These are phyloP conservation scores for Exophiala dermatitidis DNA, from an alignment of 2,329 filamentous ascomycete genomes.

Conservation along the genomic window DNA sequence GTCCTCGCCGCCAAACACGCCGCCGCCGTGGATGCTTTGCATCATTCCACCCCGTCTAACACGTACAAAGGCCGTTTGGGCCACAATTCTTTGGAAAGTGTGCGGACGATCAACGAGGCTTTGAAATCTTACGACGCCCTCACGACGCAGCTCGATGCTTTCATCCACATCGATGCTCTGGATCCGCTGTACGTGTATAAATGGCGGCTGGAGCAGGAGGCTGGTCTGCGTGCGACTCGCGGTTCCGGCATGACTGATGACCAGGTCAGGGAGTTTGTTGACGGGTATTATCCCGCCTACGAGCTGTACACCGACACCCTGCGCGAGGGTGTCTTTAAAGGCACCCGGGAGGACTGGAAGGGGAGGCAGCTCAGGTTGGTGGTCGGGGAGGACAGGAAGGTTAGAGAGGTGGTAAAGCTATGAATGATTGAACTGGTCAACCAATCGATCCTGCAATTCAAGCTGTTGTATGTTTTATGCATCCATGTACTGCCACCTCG, in stretches of 20 bases:
- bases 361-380: constrained; percentile 56
- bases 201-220: constrained; percentile 79
- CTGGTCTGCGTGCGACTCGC: constrained; percentile 56
- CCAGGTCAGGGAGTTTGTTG: constrained; percentile 68
- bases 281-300: constrained; percentile 65
- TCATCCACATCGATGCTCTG: constrained; percentile 65
- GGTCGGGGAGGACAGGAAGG: constrained; percentile 54
- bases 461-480: too few species aligned
- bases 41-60: constrained; percentile 33
- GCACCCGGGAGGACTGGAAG: constrained; percentile 31
- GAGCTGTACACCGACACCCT: constrained; percentile 59
- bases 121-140: constrained; percentile 53
- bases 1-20: constrained; percentile 50
- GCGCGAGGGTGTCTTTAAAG: constrained; percentile 50
- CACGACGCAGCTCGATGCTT: constrained; percentile 53
- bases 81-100: constrained; percentile 48
- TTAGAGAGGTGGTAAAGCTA: constrained; percentile 51
- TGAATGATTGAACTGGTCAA: constrained; percentile 24
- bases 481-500: too few species aligned
- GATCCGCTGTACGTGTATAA: constrained; percentile 69
- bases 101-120: constrained; percentile 53
- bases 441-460: too few species aligned
- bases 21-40: constrained; percentile 39
- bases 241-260: constrained; percentile 77
- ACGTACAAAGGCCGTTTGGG: constrained; percentile 47